Conservation (phyloP, 352 stramenopile species). For the Phytophthora idaei region DNA sequence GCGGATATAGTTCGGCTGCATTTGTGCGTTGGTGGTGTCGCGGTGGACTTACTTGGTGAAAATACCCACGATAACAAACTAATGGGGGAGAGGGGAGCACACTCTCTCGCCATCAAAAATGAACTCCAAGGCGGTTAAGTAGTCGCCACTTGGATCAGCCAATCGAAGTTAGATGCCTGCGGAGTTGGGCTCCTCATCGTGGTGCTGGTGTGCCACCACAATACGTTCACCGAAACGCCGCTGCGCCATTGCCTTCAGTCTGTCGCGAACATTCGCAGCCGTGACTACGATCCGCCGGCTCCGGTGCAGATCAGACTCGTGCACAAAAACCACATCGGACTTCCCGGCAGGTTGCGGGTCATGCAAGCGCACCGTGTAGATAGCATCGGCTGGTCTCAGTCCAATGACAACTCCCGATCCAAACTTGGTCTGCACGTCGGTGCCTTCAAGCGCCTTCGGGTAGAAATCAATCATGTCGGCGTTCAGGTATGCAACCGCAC, state of each 20-base stretch:
- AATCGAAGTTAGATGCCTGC: conserved; percentile 49
- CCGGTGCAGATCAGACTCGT: conserved; percentile 69
- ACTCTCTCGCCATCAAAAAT: conserved; percentile 37
- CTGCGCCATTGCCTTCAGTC: conserved; percentile 51
- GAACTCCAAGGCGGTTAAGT: conserved; percentile 15
- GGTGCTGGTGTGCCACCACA: conserved; percentile 41
- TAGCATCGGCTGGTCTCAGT: conserved; percentile 66
- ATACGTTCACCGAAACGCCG: conserved; percentile 46
- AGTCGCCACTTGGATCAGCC: not conserved
- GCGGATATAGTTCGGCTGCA: conserved; percentile 17
- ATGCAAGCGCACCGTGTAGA: conserved; percentile 80
- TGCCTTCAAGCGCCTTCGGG: conserved; percentile 73
- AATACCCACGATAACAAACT: conserved; percentile 48
- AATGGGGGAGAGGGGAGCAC: conserved; percentile 7
- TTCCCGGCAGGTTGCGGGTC: conserved; percentile 45
- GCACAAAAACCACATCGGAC: conserved; percentile 75
- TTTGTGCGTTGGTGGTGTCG: conserved; percentile 19
- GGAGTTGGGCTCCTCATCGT: conserved; percentile 54
- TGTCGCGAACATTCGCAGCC: conserved; percentile 62
- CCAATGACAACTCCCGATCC: conserved; percentile 63
- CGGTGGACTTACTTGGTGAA: conserved; percentile 26
- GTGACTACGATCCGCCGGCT: conserved; percentile 44
- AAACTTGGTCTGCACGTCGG: conserved; percentile 83
- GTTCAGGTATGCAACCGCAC: conserved; percentile 60
- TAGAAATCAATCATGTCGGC: conserved; percentile 72